These are phyloP conservation scores for Cladosporium halotolerans DNA, from an alignment of 2,329 filamentous ascomycete species.

Conservation along the genomic window DNA sequence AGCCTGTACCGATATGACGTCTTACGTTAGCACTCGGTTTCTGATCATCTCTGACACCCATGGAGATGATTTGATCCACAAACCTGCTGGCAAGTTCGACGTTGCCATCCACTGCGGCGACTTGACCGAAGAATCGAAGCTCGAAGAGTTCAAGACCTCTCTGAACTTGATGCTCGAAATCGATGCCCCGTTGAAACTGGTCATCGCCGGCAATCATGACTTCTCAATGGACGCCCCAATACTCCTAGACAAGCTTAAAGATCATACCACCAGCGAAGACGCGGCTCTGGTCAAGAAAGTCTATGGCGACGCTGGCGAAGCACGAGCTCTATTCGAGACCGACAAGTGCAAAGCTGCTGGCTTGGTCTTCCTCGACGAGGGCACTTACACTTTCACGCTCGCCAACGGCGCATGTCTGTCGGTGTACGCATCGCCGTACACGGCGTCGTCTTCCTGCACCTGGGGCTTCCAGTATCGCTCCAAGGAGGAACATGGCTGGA, in stretches of 20 bases:
- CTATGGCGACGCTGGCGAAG: conserved; percentile 36
- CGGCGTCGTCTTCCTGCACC: conserved; percentile 46
- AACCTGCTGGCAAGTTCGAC: conserved; percentile 20
- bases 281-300: conserved; percentile 25
- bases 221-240: conserved; percentile 23
- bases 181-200: conserved; percentile 31
- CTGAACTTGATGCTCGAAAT: conserved; percentile 24
- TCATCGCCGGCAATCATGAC: conserved; percentile 36
- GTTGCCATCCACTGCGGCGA: conserved; percentile 38
- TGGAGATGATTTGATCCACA: conserved; percentile 13
- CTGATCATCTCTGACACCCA: conserved; percentile 25
- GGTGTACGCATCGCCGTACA: conserved; percentile 49
- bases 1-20: background rate
- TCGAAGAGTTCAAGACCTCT: conserved; percentile 26
- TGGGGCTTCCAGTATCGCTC: conserved; percentile 52
- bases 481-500: conserved; percentile 34
- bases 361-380: conserved; percentile 50
- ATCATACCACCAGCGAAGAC: conserved; percentile 25
- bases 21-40: conserved; percentile 13
- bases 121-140: conserved; percentile 29
- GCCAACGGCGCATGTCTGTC: conserved; percentile 44
- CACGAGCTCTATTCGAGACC: conserved; percentile 20
- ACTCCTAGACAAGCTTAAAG: conserved; percentile 33
- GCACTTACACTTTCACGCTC: conserved; percentile 40
- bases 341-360: conserved; percentile 35